These are phyloP conservation scores for Fusarium sp. DNA, from an alignment of 2,329 filamentous ascomycete genomes.

Conservation along the genomic window DNA sequence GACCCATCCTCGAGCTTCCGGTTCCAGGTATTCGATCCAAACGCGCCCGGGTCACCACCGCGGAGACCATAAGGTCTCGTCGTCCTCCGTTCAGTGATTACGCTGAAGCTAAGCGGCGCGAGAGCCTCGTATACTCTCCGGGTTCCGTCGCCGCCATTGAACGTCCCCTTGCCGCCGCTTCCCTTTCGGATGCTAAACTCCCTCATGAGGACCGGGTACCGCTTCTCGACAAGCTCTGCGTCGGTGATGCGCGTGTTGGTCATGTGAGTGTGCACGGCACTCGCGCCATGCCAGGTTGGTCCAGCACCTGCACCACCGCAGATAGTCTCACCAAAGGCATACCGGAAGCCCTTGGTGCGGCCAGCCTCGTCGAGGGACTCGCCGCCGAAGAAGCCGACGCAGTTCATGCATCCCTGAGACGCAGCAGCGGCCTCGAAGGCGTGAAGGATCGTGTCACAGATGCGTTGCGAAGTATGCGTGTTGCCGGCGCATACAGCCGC, in stretches of 20 bases:
- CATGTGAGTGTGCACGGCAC: conserved; percentile 49
- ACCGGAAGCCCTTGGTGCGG: conserved; percentile 15
- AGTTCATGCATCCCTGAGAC: conserved; percentile 81
- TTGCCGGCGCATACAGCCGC: conserved; percentile 48
- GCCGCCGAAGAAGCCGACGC: conserved; percentile 81
- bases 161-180: conserved; percentile 70
- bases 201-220: conserved; percentile 47
- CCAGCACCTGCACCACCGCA: conserved; percentile 47
- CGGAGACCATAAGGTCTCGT: conserved; percentile 80
- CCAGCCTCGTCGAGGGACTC: conserved; percentile 32
- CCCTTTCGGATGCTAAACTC: conserved; percentile 45
- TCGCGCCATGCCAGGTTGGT: conserved; percentile 41
- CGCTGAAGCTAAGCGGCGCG: conserved; percentile 79
- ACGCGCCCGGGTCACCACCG: conserved; percentile 74
- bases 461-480: conserved; percentile 47
- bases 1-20: conserved; percentile 43
- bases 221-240: conserved; percentile 48
- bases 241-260: conserved; percentile 51
- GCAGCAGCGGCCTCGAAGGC: conserved; percentile 81
- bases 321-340: conserved; percentile 49
- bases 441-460: conserved; percentile 76
- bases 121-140: conserved; percentile 84
- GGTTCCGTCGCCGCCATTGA: conserved; percentile 80
- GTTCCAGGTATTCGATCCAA: conserved; percentile 78
- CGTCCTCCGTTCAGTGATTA: conserved; percentile 80